phyloP scores from a whole-genome alignment of 495 filamentous ascomycete species.

The Margaritispora aquatica region DNA sequence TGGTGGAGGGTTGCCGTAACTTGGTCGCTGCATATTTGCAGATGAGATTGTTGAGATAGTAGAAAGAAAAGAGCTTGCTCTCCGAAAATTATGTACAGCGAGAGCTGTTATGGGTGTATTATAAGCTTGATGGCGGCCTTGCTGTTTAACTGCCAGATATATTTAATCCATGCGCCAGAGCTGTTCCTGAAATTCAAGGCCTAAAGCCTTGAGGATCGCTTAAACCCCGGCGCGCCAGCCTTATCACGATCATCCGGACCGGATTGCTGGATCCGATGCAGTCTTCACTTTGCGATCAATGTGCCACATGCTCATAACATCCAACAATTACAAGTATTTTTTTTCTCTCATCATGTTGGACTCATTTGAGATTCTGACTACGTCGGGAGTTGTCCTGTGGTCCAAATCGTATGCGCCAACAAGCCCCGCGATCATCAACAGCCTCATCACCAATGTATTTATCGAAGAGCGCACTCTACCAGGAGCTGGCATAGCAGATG shows the following conservation, averaged over 20 bases:
- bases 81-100: background rate
- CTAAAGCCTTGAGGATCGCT: background rate
- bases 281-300: no score
- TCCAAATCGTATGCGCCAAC: slow-evolving; percentile 79
- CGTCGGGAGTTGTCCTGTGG: slow-evolving; percentile 95
- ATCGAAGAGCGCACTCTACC: slow-evolving; percentile 83
- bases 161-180: background rate
- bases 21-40: slow-evolving; percentile 69
- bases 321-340: background rate
- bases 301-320: slow-evolving; percentile 2
- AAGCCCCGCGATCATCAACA: slow-evolving; percentile 79
- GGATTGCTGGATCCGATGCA: background rate
- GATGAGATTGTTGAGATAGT: background rate
- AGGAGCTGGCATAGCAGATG: slow-evolving; percentile 49
- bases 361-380: slow-evolving; percentile 90
- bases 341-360: slow-evolving; percentile 68
- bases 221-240: slow-evolving; percentile 1
- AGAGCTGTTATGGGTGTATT: background rate
- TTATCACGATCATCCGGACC: background rate
- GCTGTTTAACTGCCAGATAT: background rate
- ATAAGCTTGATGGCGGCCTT: background rate
- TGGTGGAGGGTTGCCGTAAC: slow-evolving; percentile 62
- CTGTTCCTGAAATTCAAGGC: background rate
- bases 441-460: slow-evolving; percentile 91
- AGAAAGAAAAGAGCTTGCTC: background rate